These are phyloP conservation scores for Aspergillus puulaauensis DNA, from an alignment of 2,329 filamentous ascomycete genomes.

Conservation along the genomic window DNA sequence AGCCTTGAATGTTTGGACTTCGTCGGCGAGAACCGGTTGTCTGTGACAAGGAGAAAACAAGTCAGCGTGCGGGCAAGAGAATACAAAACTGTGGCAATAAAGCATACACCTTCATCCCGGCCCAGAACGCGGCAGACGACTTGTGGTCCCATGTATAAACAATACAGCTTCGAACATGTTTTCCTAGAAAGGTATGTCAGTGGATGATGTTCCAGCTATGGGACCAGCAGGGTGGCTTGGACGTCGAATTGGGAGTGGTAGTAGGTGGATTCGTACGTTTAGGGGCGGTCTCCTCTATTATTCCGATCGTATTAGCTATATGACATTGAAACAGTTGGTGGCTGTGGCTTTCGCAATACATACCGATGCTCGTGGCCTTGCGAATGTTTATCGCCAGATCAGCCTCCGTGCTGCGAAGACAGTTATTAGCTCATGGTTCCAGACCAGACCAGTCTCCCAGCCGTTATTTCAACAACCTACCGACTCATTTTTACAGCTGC, in stretches of 20 bases:
- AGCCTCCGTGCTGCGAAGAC: slow-evolving; percentile 54
- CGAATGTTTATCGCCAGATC: slow-evolving; percentile 67
- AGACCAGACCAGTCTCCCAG: background rate
- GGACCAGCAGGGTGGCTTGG: slow-evolving; percentile 8
- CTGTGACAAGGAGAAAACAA: slow-evolving; percentile 45
- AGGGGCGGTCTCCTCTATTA: slow-evolving; percentile 62
- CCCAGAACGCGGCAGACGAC: slow-evolving; percentile 92
- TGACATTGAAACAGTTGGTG: slow-evolving; percentile 1
- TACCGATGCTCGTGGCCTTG: slow-evolving; percentile 65
- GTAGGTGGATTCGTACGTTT: slow-evolving; percentile 53
- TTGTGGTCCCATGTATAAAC: slow-evolving; percentile 99
- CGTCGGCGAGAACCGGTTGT: slow-evolving; percentile 96
- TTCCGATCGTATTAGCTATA: slow-evolving; percentile 17
- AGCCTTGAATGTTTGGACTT: slow-evolving; percentile 98
- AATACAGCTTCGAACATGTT: slow-evolving; percentile 97
- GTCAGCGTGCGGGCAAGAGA: background rate
- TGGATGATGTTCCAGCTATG: background rate
- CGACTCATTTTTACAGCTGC: slow-evolving; percentile 64
- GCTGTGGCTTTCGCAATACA: slow-evolving; percentile 18
- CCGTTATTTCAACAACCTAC: slow-evolving; percentile 38
- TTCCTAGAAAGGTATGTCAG: slow-evolving; percentile 50
- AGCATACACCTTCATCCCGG: slow-evolving; percentile 93
- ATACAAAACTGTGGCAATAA: background rate
- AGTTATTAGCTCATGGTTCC: background rate
- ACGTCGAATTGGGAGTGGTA: slow-evolving; percentile 2